Conservation (phyloP, 805 yeast genomes). For the Metschnikowia henanensis region DNA sequence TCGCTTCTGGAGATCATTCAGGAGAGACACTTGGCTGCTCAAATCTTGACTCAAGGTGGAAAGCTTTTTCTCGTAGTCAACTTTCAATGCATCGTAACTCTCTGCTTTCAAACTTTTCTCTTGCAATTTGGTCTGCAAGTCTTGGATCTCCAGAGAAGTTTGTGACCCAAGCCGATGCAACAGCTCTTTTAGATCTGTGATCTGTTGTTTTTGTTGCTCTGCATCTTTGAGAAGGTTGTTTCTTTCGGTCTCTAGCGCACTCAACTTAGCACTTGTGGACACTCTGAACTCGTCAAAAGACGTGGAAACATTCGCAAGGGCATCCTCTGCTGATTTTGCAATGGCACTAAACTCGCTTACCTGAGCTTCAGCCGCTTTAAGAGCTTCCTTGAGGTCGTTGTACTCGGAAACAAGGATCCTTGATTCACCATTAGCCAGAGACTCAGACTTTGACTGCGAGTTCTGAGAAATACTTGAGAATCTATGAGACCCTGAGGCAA, state of each 20-base stretch:
- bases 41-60: constrained; percentile 30
- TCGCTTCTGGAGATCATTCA: constrained; percentile 50
- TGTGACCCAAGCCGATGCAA: constrained; percentile 6
- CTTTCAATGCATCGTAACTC: constrained; percentile 33
- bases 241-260: constrained; percentile 26
- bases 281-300: constrained; percentile 47
- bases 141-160: constrained; percentile 13
- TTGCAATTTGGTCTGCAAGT: constrained; percentile 23
- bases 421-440: background rate
- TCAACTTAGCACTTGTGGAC: constrained; percentile 24
- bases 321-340: constrained; percentile 65
- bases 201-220: constrained; percentile 9
- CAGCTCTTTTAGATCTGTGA: constrained; percentile 6
- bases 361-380: constrained; percentile 56
- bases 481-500: background rate
- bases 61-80: constrained; percentile 33
- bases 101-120: constrained; percentile 31
- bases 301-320: constrained; percentile 53
- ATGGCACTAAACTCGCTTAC: constrained; percentile 62
- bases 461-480: background rate
- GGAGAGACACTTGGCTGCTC: constrained; percentile 44
- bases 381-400: constrained; percentile 51
- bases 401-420: constrained; percentile 29
- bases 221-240: constrained; percentile 23
- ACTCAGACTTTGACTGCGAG: background rate